Evolutionary conservation across 768 basidiomycete species (phyloP).

Genomic region (Lepiota brunneoincarnata): DNA sequence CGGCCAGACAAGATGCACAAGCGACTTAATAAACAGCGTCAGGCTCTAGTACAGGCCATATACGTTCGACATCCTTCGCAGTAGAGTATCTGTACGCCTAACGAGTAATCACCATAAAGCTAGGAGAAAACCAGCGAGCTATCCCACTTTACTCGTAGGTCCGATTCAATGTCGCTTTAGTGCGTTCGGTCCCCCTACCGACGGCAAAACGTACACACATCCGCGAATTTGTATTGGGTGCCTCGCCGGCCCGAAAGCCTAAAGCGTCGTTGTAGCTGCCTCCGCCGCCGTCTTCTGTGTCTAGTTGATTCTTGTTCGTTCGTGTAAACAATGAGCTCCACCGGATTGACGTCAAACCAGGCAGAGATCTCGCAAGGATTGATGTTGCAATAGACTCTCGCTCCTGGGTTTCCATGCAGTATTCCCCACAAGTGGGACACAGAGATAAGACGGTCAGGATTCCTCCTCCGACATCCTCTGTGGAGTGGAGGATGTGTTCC

Average conservation of each 20-base stretch:
- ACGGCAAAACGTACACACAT: not conserved
- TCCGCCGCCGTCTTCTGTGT: not conserved
- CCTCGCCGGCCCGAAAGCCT: not conserved
- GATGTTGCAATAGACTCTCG: not conserved
- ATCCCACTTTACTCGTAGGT: too few species aligned
- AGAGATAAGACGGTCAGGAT: conserved; percentile 27
- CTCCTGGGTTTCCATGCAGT: conserved; percentile 18
- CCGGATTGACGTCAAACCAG: not conserved
- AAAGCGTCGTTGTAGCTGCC: not conserved
- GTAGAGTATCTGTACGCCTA: too few species aligned
- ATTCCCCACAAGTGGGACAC: conserved; percentile 34
- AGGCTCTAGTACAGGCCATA: too few species aligned
- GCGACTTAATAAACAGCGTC: too few species aligned
- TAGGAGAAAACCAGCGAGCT: too few species aligned
- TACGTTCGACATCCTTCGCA: too few species aligned
- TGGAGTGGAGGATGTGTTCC: conserved; percentile 42
- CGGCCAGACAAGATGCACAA: too few species aligned
- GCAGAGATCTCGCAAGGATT: not conserved
- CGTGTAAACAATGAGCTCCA: conserved; percentile 7
- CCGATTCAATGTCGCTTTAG: not conserved
- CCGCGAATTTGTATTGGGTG: not conserved
- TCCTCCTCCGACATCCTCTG: conserved; percentile 22
- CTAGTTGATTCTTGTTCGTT: not conserved
- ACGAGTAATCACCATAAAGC: too few species aligned
- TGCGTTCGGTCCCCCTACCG: not conserved